Evolutionary conservation across 2,329 filamentous ascomycete genomes (phyloP), one percentile per base, ranked within the genome.

Genomic region (Fusarium sp.): DNA sequence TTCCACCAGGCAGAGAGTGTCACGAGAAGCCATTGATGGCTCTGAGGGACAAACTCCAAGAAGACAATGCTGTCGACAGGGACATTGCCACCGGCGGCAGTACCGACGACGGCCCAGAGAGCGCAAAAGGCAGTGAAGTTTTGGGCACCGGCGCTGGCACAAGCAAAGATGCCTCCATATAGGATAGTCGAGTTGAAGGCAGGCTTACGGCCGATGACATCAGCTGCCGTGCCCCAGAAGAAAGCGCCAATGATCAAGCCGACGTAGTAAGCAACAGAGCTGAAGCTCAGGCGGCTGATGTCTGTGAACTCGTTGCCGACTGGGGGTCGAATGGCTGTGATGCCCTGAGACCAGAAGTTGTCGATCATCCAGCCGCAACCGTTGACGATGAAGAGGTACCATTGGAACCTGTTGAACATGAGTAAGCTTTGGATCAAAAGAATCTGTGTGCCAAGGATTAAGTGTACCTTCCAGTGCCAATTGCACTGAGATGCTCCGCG

Each of bases 41-140:
- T 82, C 48, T 81, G 80, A 0, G 85, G 86, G 0, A 87, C 79
- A 70, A 87, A 87, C 67, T 88, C 86, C 23, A 58, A 32, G 70
- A 86, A 86, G 20, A 87, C 83, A 65, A 83, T 84, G 64, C 82
- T 84, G 74, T 87, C 85, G 3, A 87, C 84, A 2, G 84, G 83
- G 3, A 86, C 80, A 43, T 87, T 87, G 1, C 85, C 85, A 10
- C 84, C 84, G 2, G 83, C 82, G 11, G 79, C 82, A 3, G 81
- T 81, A 25, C 83, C 83, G 13, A 84, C 79, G 58, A 88, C 80
- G 14, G 89, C 88, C 13, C 88, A 88, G 66, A 92, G 88, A 3
- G 83, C 79, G 10, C 86, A 88, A 37, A 91, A 86, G 0, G 87
- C 86, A 1, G 85, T 86, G 66, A 92, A 92, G 67, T 87, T 90